phyloP scores from a whole-genome alignment of 1,284 basidiomycete species.

The Trichosporon ovoides region DNA sequence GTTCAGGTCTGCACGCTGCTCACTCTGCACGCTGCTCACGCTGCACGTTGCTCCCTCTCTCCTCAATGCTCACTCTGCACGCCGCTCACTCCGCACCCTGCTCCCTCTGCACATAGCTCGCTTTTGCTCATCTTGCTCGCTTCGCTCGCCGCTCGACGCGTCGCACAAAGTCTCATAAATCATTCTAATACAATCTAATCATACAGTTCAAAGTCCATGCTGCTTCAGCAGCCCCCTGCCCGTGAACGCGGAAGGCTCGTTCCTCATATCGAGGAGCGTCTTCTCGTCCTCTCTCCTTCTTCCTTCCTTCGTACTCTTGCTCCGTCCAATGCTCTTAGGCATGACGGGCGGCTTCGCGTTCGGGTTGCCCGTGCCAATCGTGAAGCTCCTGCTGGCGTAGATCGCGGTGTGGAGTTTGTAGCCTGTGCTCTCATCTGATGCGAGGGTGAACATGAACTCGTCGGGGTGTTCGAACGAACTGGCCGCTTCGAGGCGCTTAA shows the following conservation, averaged over 20 bases:
- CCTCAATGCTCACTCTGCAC: too few relatives aligned
- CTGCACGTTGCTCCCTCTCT: too few relatives aligned
- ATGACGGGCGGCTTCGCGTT: not conserved
- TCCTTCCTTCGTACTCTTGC: too few relatives aligned
- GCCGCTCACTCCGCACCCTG: too few relatives aligned
- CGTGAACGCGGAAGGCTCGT: slow-evolving; percentile 8
- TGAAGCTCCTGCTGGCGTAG: slow-evolving; percentile 27
- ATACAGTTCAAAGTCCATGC: too few relatives aligned
- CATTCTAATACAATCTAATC: too few relatives aligned
- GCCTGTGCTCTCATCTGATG: slow-evolving; percentile 55
- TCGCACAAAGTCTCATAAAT: too few relatives aligned
- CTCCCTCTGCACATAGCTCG: too few relatives aligned
- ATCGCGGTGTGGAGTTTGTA: slow-evolving; percentile 37
- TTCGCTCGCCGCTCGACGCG: too few relatives aligned
- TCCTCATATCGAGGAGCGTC: slow-evolving; percentile 4
- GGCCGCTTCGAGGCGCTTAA: slow-evolving; percentile 74
- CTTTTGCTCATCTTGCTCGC: too few relatives aligned
- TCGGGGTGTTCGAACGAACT: slow-evolving; percentile 74
- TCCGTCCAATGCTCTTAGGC: not conserved
- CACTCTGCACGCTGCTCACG: too few relatives aligned
- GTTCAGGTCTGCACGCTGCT: too few relatives aligned
- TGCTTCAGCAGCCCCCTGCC: slow-evolving; percentile 14
- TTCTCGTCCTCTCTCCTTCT: not conserved
- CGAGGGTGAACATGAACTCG: slow-evolving; percentile 78
- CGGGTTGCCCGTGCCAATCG: slow-evolving; percentile 8